A percentile compares a stretch with the other conserved stretches of the same genome.
These are phyloP conservation scores for Pilaira anomala DNA, from an alignment of 192 early-diverging fungal species.

Conservation along the genomic window DNA sequence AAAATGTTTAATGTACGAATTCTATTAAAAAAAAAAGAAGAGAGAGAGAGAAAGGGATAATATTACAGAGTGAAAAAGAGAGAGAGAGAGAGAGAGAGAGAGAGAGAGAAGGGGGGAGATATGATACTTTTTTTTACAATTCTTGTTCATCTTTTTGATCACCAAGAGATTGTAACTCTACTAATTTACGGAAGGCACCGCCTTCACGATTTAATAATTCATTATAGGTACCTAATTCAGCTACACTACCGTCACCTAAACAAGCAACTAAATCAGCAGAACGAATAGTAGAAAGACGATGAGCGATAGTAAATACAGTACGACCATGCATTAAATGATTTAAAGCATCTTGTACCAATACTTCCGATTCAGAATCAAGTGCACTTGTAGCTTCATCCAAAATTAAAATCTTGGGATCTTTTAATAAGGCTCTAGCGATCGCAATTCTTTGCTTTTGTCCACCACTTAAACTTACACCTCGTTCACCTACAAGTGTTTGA, in stretches of 20 bases:
- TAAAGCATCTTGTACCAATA: conserved; percentile 63
- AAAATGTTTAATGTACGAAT: no score
- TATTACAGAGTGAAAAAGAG: no score
- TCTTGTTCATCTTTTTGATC: conserved; percentile 1
- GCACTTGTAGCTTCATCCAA: conserved; percentile 66
- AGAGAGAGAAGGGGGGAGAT: background rate
- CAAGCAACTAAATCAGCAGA: conserved; percentile 61
- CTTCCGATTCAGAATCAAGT: conserved; percentile 62
- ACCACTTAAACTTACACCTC: conserved; percentile 43
- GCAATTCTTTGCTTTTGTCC: conserved; percentile 54
- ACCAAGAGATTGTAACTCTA: conserved; percentile 34
- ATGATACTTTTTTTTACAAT: background rate
- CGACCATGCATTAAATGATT: conserved; percentile 52
- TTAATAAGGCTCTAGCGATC: conserved; percentile 45
- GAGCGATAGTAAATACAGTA: conserved; percentile 72
- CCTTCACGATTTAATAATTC: conserved; percentile 48
- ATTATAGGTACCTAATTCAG: conserved; percentile 60
- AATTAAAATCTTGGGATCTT: conserved; percentile 44
- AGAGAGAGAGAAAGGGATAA: no score
- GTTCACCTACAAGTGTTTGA: conserved; percentile 44
- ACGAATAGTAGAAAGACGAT: conserved; percentile 62
- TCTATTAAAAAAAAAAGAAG: no score
- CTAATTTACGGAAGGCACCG: conserved; percentile 36
- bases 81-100: background rate
- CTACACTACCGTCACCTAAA: conserved; percentile 43